Conservation (phyloP, 805 yeast species). For the Starmerella apicola region DNA sequence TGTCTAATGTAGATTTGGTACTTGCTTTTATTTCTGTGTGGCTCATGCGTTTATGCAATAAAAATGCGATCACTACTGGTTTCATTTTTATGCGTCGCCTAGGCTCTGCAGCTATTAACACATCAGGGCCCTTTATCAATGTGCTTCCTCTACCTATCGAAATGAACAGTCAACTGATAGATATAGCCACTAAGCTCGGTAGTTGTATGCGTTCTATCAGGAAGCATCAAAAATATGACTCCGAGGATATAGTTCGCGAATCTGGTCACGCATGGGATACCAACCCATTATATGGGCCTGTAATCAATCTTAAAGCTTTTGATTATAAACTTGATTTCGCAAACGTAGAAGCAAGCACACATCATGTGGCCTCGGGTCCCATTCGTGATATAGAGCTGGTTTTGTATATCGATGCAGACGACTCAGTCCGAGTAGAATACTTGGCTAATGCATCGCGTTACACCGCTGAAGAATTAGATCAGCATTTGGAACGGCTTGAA, state of each 20-base stretch:
- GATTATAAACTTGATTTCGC: conserved; percentile 12
- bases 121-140: conserved; percentile 14
- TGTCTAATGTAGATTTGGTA: conserved; percentile 4
- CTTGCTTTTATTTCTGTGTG: conserved; percentile 9
- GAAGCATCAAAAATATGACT: conserved; percentile 11
- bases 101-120: conserved; percentile 11
- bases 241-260: conserved; percentile 11
- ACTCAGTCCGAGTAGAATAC: conserved; percentile 6
- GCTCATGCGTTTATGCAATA: conserved; percentile 11
- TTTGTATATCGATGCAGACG: conserved; percentile 4
- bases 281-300: conserved; percentile 12
- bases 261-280: conserved; percentile 4
- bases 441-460: conserved; percentile 12
- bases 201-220: conserved; percentile 4
- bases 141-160: conserved; percentile 11
- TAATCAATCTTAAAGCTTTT: conserved; percentile 14
- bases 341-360: conserved; percentile 4
- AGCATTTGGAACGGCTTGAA: conserved; percentile 5
- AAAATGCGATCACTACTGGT: conserved; percentile 5
- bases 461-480: conserved; percentile 1
- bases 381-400: conserved; percentile 14
- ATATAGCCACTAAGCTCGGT: not conserved
- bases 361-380: conserved; percentile 15
- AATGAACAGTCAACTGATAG: not conserved
- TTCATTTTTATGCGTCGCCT: conserved; percentile 15